Evolutionary conservation across 306 rosid genomes (phyloP), one percentile per base, ranked within the genome.

Genomic region (Corylus heterophylla): DNA sequence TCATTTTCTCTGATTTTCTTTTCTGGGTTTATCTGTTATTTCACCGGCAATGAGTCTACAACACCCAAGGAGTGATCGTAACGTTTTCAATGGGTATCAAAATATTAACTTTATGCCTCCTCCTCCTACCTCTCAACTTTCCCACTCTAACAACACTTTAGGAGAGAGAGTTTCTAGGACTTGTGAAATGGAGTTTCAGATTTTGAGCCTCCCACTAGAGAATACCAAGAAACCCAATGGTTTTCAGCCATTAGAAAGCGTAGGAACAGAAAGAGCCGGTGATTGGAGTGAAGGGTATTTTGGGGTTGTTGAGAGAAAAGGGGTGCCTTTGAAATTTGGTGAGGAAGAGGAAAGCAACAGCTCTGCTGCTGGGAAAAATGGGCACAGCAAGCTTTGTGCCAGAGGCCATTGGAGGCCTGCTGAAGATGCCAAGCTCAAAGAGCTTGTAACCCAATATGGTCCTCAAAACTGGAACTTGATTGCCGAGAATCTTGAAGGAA

Each of bases 361-460:
- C 62, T 59, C 75, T 74, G 54, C 69, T 18, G 14, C 81, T 13
- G 77, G 70, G n/a, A 86, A 77, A 79, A 81, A 2, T 68, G 85
- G 90, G 3, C 81, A 70, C 68, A 69, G 79, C 2, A 91, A 83
- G 79, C 88, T 91, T 44, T 94, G 97, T 79, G 88, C 91, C 50
- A 89, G 98, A 87, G 98, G 98, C 35, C 98, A 94, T 77, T 94
- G 98, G 98, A 91, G 94, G 56, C 97, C 98, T n/a, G 89, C 87
- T 22, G 98, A 94, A 77, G 98, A 94, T 79, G 81, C 89, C 22
- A 83, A 86, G 77, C 98, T 94, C 25, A 92, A 82, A 83, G 93
- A 91, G 42, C 98, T 92, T 74, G 97, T 94, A 54, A 80, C 90
- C 52, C 92, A 91, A 74, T 85, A 68, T 75, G 98, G 98, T 20